Base-by-base conservation (phyloP, 2,329 filamentous ascomycete genomes). In the Exophiala aquamarina region DNA sequence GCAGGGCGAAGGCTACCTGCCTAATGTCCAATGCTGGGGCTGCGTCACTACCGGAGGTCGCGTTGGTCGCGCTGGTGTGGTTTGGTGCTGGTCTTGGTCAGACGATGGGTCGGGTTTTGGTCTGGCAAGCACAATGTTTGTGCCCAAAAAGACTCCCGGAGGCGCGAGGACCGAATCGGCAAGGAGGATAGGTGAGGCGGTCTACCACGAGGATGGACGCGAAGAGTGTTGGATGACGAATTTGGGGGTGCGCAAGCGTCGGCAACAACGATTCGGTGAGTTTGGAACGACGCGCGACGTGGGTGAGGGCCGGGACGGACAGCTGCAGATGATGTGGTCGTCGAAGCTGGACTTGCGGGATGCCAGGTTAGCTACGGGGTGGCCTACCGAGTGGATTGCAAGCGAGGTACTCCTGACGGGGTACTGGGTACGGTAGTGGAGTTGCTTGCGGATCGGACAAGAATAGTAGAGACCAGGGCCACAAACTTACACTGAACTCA, bases 81-180 rank as follows among this genome's bases (percentile, higher is more conserved):
- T 21, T 41, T 31, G 41, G 54, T 41, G 51, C 54, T 19, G 35
- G 15, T 21, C 39, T 31, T 44, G 54, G 45, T 54, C 54, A 54
- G 47, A 52, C 49, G 52, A 52, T 56, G 41, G 45, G 40, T 42
- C 19, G 15, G 19, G 35, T 19, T 41, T 34, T 47, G 23, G 37
- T 45, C 35, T 47, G 31, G 44, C 31, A 43, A n/a, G n/a, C n/a
- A n/a, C n/a, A n/a, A 29, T 34, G 47, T 58, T 54, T 28, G 50
- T 58, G 52, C 53, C 55, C 53, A 54, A 55, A 49, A 52, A 35
- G 50, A 54, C 48, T 44, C 38, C 42, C 46, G 10, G 15, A 17
- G 14, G 11, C 41, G 41, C 38, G 38, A 37, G 10, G 42, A 19
- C 19, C 45, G 35, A 41, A 23, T 26, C 26, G 28, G 21, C 21